Base-by-base conservation (phyloP, 2,329 filamentous ascomycete genomes). In the Xylariaceae sp. region DNA sequence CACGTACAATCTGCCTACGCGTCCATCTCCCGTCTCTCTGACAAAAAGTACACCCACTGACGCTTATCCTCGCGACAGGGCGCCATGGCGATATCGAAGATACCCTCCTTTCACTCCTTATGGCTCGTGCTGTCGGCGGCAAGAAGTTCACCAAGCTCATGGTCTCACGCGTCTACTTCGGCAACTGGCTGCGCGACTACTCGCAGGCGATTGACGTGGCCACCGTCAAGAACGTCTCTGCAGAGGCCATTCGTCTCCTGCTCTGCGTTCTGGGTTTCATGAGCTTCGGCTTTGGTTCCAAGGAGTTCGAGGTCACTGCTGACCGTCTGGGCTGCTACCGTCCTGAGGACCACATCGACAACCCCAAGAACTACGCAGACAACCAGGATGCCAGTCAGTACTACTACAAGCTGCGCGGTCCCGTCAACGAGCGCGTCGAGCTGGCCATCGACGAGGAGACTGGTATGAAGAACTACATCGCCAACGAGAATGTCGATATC, bases 21-120 rank as follows among this genome's bases (percentile, higher is more conserved):
- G 6, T 6, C 49, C 15, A 11, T 50, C 7, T 35, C 58, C 15
- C 17, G 3, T 18, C 30, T 48, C 7, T 6, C 10, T 13, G 5
- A 44, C 18, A 50, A n/a, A n/a, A 7, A 45, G 4, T 10, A 9
- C 37, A 41, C 37, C 10, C 41, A n/a, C 67, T 69, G 55, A 70
- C 62, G 57, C 39, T 30, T 30, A 17, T 37, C 50, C 30, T 47
- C 18, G 10, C 15, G 9, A 56, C 65, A 87, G 84, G 88, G 88
- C 88, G 89, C 66, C 89, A 93, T 82, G 89, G 89, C 70, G 92
- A 97, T 74, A 95, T 97, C 69, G 92, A 96, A 79, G 92, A 97
- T 78, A 88, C 88, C 39, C 85, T 96, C 57, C 84, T 96, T 60
- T 86, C 83, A 61, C 79, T 96, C 34, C 76, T 86, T 51, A 80